Conservation (phyloP, 202 grass and related monocot genomes). For the Setaria viridis region DNA sequence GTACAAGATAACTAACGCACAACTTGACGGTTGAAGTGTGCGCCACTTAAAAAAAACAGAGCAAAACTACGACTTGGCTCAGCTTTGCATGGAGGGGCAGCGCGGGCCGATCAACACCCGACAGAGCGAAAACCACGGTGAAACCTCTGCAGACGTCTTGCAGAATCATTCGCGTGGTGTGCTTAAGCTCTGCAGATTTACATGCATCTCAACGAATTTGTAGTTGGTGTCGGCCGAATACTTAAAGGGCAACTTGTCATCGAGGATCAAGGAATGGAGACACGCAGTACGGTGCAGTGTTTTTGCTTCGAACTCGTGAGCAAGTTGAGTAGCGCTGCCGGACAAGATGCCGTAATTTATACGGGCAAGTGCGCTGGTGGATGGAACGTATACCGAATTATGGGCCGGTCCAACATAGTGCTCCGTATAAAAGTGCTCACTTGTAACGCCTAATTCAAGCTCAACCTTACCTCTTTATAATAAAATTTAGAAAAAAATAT, state of each 20-base stretch:
- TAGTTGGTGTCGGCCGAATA: background rate
- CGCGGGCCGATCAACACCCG: background rate
- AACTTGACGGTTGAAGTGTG: background rate
- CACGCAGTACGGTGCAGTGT: background rate
- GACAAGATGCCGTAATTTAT: background rate
- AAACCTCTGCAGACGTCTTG: background rate
- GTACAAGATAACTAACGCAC: background rate
- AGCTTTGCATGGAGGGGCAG: background rate
- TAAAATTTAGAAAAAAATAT: no score
- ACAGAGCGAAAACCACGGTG: constrained; percentile 16
- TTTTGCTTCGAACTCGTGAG: background rate
- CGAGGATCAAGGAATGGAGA: background rate
- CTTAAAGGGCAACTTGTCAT: background rate
- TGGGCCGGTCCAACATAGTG: no score
- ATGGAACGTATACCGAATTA: no score
- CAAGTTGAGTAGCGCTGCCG: background rate
- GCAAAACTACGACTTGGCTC: background rate
- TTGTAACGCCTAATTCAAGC: no score
- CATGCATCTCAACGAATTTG: background rate
- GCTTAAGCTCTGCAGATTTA: background rate
- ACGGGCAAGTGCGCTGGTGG: no score
- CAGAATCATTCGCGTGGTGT: background rate
- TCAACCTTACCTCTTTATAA: no score
- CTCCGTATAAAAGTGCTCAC: no score
- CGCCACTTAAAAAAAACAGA: background rate